These are phyloP conservation scores for Huiozyma sinensis DNA, from an alignment of 805 yeast species.

Conservation along the genomic window DNA sequence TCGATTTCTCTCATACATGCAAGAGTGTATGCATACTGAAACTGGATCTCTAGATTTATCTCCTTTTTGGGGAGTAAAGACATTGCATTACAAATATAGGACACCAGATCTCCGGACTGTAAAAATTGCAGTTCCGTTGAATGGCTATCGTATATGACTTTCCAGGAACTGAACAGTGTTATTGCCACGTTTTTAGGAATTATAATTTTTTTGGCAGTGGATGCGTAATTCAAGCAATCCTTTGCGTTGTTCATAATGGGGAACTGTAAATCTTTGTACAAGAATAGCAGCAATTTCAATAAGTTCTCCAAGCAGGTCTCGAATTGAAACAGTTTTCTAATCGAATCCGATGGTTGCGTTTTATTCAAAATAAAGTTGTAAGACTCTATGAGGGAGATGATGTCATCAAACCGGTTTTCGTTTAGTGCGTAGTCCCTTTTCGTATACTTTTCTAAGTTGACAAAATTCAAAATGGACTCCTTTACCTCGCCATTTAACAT, in stretches of 20 bases:
- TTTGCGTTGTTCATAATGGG: conserved; percentile 8
- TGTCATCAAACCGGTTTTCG: conserved; percentile 28
- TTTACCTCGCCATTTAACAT: conserved; percentile 12
- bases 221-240: conserved; percentile 15
- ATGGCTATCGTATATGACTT: conserved; percentile 12
- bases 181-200: conserved; percentile 14
- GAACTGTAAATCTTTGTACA: conserved; percentile 2
- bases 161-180: conserved; percentile 18
- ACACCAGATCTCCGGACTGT: conserved; percentile 8
- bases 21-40: conserved; percentile 39
- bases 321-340: conserved; percentile 13
- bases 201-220: conserved; percentile 10
- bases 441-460: conserved; percentile 34
- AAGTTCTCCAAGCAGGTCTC: conserved; percentile 7
- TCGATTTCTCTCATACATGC: conserved; percentile 35
- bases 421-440: conserved; percentile 30
- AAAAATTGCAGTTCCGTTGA: conserved; percentile 10
- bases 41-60: conserved; percentile 14
- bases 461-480: conserved; percentile 26
- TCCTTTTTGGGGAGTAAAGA: conserved; percentile 6
- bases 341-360: conserved; percentile 4
- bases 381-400: conserved; percentile 25
- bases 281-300: conserved; percentile 6
- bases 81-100: conserved; percentile 21
- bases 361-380: conserved; percentile 16